Evolutionary conservation across 148 eudicot genomes (phyloP).

Genomic region (Camellia lanceoleosa): DNA sequence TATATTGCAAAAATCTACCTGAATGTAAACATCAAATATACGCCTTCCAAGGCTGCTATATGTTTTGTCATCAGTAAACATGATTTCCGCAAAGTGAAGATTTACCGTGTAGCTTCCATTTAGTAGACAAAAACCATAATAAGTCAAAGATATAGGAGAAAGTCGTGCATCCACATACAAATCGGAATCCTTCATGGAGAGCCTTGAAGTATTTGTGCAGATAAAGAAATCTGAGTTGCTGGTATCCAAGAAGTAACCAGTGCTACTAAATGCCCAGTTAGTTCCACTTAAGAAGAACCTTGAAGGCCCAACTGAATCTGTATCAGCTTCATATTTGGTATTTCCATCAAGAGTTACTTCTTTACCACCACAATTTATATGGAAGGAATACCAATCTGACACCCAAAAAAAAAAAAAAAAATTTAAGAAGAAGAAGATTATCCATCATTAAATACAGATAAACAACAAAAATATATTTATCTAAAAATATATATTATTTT

Average conservation of each 20-base stretch:
- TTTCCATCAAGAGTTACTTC: neutral
- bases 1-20: conserved; percentile 23
- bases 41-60: conserved; percentile 41
- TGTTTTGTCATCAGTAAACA: conserved; percentile 33
- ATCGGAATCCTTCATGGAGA: conserved; percentile 7
- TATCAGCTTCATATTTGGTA: conserved; percentile 24
- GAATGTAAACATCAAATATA: conserved; percentile 40
- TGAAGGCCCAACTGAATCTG: conserved; percentile 22
- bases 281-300: conserved; percentile 16
- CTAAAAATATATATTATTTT: too few species aligned
- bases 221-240: neutral
- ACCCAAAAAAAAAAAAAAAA: neutral
- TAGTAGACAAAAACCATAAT: conserved; percentile 33
- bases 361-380: conserved; percentile 42
- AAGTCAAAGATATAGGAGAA: conserved; percentile 35
- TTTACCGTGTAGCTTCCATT: conserved; percentile 36
- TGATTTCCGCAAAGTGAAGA: conserved; percentile 42
- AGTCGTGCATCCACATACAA: conserved; percentile 29
- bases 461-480: too few species aligned
- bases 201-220: conserved; percentile 11
- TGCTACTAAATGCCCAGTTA: conserved; percentile 42
- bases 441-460: neutral
- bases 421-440: neutral
- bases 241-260: conserved; percentile 32
- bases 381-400: conserved; percentile 10